Evolutionary conservation across 78 protist genomes (phyloP).

Genomic region (Corallochytrium limacisporum): DNA sequence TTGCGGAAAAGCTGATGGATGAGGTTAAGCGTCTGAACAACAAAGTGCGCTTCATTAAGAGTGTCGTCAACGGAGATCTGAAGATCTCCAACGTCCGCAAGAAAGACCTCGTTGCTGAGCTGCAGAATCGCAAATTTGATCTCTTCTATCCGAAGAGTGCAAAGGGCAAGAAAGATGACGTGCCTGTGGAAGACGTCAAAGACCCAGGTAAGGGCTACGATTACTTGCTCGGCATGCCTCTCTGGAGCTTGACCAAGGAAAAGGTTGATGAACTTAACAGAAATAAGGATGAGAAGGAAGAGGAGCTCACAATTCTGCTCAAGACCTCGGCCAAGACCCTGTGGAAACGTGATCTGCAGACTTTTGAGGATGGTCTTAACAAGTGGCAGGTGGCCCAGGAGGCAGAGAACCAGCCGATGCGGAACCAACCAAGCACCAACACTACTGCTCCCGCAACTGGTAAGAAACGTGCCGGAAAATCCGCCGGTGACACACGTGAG

Average conservation of each 20-base stretch:
- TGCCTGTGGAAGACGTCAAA: not conserved
- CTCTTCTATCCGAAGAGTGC: not conserved
- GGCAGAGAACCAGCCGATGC: not conserved
- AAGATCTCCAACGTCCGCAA: constrained; percentile 34
- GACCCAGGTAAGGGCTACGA: not conserved
- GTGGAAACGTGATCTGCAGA: constrained; percentile 29
- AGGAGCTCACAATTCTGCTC: constrained; percentile 24
- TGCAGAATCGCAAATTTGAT: constrained; percentile 24
- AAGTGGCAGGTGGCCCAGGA: not conserved
- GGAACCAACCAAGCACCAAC: too few species aligned
- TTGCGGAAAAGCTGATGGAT: constrained; percentile 2
- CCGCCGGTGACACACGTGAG: not conserved
- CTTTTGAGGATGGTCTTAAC: not conserved
- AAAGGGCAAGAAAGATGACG: not conserved
- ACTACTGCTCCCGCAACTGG: too few species aligned
- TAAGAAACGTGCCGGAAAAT: not conserved
- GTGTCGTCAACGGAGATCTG: constrained; percentile 47
- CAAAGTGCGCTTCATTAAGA: constrained; percentile 62
- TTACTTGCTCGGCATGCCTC: constrained; percentile 40
- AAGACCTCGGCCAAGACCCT: constrained; percentile 4
- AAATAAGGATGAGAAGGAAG: constrained; percentile 26
- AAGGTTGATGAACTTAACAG: constrained; percentile 26
- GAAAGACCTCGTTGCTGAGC: constrained; percentile 39
- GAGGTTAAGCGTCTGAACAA: constrained; percentile 35
- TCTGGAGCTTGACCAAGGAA: constrained; percentile 65